A percentile compares a stretch with the other conserved stretches of the same genome.
phyloP scores from a whole-genome alignment of 495 filamentous ascomycete genomes.

The Neurospora discreta region DNA sequence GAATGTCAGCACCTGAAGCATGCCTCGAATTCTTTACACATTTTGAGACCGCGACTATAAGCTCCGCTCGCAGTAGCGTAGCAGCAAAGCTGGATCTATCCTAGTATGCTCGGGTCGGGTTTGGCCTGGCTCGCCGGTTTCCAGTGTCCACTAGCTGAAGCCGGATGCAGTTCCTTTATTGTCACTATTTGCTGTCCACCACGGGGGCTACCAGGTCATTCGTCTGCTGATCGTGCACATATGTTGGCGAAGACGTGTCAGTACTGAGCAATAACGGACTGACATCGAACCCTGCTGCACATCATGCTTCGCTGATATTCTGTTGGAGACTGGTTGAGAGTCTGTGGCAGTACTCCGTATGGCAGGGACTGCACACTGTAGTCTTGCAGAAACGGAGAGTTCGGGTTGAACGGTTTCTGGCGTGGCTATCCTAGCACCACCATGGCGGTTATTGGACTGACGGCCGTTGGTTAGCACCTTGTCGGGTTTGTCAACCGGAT shows the following conservation, averaged over 20 bases:
- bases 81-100: background rate
- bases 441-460: background rate
- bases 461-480: background rate
- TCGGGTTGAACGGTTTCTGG: background rate
- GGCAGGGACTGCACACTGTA: background rate
- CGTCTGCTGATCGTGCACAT: background rate
- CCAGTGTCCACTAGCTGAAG: background rate
- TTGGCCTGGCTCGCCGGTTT: background rate
- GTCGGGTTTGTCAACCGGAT: background rate
- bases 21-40: background rate
- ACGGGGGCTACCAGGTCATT: background rate
- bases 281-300: slow-evolving; percentile 17
- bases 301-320: slow-evolving; percentile 9
- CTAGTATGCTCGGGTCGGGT: background rate
- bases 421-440: background rate
- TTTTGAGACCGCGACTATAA: slow-evolving; percentile 1
- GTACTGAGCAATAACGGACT: background rate
- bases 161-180: background rate
- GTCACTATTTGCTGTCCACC: background rate
- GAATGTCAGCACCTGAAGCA: background rate
- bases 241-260: background rate
- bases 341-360: background rate
- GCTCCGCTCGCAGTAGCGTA: background rate
- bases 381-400: background rate
- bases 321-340: background rate